Percentiles rank a stretch among this genome's conserved stretches.
phyloP scores from a whole-genome alignment of 2,329 filamentous ascomycete species.

The Sphaerulina musiva region DNA sequence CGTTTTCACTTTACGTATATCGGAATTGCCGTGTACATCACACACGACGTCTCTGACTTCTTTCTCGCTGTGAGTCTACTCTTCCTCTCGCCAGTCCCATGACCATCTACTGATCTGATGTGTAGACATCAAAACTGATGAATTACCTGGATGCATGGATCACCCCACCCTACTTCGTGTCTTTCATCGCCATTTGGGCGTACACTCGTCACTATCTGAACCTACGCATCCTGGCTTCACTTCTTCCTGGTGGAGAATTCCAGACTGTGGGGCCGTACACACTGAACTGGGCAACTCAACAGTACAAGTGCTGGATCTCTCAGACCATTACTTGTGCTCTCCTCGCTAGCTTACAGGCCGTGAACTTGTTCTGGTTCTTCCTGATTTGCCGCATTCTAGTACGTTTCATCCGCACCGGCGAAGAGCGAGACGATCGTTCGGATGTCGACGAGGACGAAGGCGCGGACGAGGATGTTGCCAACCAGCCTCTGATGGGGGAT shows the following conservation, averaged over 20 bases:
- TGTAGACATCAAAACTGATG: slow-evolving; percentile 76
- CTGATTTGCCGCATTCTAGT: slow-evolving; percentile 70
- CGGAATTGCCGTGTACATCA: slow-evolving; percentile 86
- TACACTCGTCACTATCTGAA: slow-evolving; percentile 86
- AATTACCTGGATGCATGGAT: slow-evolving; percentile 80
- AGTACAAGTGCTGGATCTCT: slow-evolving; percentile 68
- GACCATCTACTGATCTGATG: neutral
- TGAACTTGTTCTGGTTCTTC: slow-evolving; percentile 78
- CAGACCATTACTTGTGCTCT: slow-evolving; percentile 62
- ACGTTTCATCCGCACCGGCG: slow-evolving; percentile 57
- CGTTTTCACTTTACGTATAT: slow-evolving; percentile 97
- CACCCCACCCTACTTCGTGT: slow-evolving; percentile 74
- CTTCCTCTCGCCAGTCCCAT: neutral
- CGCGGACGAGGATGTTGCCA: slow-evolving; percentile 34
- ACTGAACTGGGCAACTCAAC: slow-evolving; percentile 67
- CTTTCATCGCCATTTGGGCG: slow-evolving; percentile 78
- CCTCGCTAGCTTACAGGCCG: slow-evolving; percentile 60
- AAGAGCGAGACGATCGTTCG: slow-evolving; percentile 64
- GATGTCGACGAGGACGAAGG: slow-evolving; percentile 61
- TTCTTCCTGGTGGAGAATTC: slow-evolving; percentile 61
- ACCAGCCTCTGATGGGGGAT: slow-evolving; percentile 7
- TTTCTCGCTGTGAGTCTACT: slow-evolving; percentile 72
- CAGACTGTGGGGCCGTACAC: slow-evolving; percentile 66
- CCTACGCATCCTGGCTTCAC: slow-evolving; percentile 66
- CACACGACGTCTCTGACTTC: slow-evolving; percentile 90